Percentiles rank a stretch among this genome's conserved stretches.
Conservation (phyloP, 352 stramenopile species). For the Aphanomyces stellatus region DNA sequence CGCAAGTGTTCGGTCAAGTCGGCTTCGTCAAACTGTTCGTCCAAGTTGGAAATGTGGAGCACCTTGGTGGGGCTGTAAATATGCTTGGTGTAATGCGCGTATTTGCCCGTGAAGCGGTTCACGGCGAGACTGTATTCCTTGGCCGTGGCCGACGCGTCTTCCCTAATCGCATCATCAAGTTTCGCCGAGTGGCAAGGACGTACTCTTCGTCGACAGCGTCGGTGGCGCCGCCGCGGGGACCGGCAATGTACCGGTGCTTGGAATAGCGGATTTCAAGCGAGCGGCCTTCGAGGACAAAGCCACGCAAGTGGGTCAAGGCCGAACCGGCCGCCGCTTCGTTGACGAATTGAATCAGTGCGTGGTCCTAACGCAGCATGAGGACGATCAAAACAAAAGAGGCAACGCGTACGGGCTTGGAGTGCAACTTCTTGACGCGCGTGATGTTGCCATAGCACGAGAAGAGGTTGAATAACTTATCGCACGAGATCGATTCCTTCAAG, state of each 20-base stretch:
- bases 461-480: conserved; percentile 56
- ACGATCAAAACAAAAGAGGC: neutral
- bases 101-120: conserved; percentile 60
- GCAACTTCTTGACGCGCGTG: conserved; percentile 47
- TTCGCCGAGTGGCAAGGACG: neutral
- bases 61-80: conserved; percentile 62
- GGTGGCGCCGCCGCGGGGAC: neutral
- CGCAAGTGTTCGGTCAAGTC: conserved; percentile 31
- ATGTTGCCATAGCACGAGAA: conserved; percentile 69
- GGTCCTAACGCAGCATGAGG: conserved; percentile 26
- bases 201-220: neutral
- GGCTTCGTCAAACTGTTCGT: conserved; percentile 46
- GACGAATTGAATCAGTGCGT: conserved; percentile 50
- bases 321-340: conserved; percentile 35
- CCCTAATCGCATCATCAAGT: neutral
- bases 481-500: conserved; percentile 39
- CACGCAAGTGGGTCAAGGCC: conserved; percentile 41
- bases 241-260: conserved; percentile 44
- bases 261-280: conserved; percentile 59
- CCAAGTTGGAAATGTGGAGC: conserved; percentile 53
- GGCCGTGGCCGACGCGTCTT: conserved; percentile 2
- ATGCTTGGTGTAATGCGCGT: conserved; percentile 43
- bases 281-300: conserved; percentile 39
- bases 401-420: conserved; percentile 29
- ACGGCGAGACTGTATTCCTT: conserved; percentile 41